Base-by-base conservation (phyloP, 768 basidiomycete genomes). In the Trametes cingulata region DNA sequence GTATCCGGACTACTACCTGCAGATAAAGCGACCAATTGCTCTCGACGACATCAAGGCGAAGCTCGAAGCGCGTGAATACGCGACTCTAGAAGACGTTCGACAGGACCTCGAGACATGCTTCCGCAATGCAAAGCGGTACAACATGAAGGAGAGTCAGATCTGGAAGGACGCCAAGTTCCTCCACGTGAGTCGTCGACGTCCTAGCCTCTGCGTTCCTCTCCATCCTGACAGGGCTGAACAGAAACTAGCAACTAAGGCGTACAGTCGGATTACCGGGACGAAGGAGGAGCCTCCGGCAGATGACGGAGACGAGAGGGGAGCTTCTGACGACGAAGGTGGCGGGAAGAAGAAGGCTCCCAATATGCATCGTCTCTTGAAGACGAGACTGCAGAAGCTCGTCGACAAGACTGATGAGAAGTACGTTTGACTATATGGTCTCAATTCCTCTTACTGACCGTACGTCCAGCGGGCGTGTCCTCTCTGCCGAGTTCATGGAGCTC, bases 11-110 rank as follows among this genome's bases (percentile, higher is more conserved):
- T 98, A 98, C 75, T 97, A 95, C 74, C 70, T 74, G 22, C 61
- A 87, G 64, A 96, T 95, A 70, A 78, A 85, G 66, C 78, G 83
- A 24, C 95, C 95, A 29, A 92, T 97, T 66, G 87, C 91, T 25
- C 78, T 97, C 51, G 90, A 93, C 43, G 92, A 95, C 64, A 93
- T 97, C 77, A 93, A 93, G 80, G 82, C 84, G 67, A 82, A 84
- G 67, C 79, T 95, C 25, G 86, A 89, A 46, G 74, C 76, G 51
- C 76, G 78, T 57, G 69, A 63, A 13, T 95, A 94, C 67, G 65
- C 77, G 14, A 82, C 85, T 13, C 76, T 93, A 46, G 83, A 86
- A 50, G 83, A 80, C 10, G 85, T 91, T 67, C 85, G 81, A 68
- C 78, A 78, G 42, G 90, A 91, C 68, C 83, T 93, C 51, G 90